These are phyloP conservation scores for Pichia membranifaciens DNA, from an alignment of 805 yeast species.

Conservation along the genomic window DNA sequence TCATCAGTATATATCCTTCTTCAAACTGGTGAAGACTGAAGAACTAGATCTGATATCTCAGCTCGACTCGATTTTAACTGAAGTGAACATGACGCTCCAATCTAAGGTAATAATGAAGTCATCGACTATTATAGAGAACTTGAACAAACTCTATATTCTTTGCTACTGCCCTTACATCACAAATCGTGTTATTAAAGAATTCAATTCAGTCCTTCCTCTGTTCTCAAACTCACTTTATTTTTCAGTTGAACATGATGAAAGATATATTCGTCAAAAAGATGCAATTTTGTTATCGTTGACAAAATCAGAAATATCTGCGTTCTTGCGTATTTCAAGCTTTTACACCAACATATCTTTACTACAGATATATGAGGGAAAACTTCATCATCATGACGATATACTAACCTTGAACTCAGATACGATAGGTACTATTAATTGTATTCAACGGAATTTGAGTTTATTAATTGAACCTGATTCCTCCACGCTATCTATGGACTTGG, in stretches of 20 bases:
- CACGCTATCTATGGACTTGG: not conserved
- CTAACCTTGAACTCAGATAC: not conserved
- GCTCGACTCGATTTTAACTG: slow-evolving; percentile 19
- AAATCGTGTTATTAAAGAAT: not conserved
- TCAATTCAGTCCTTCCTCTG: not conserved
- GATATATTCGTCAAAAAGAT: not conserved
- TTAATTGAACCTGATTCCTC: not conserved
- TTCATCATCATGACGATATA: not conserved
- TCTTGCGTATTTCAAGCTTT: slow-evolving; percentile 3
- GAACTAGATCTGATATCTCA: slow-evolving; percentile 17
- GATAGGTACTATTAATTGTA: slow-evolving; percentile 1
- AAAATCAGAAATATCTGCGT: not conserved
- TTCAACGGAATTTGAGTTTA: slow-evolving; percentile 2
- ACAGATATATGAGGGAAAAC: not conserved
- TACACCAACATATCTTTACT: slow-evolving; percentile 2
- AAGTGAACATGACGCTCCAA: slow-evolving; percentile 4
- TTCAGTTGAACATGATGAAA: not conserved
- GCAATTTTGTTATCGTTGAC: not conserved
- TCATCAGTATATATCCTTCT: slow-evolving; percentile 18
- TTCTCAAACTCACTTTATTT: slow-evolving; percentile 1
- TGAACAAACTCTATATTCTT: slow-evolving; percentile 10
- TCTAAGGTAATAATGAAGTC: slow-evolving; percentile 1
- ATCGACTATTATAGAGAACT: not conserved
- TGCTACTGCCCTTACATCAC: not conserved
- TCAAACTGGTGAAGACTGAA: slow-evolving; percentile 14